Conservation (phyloP, 106 monocot genomes). For the Dioscorea alata region DNA sequence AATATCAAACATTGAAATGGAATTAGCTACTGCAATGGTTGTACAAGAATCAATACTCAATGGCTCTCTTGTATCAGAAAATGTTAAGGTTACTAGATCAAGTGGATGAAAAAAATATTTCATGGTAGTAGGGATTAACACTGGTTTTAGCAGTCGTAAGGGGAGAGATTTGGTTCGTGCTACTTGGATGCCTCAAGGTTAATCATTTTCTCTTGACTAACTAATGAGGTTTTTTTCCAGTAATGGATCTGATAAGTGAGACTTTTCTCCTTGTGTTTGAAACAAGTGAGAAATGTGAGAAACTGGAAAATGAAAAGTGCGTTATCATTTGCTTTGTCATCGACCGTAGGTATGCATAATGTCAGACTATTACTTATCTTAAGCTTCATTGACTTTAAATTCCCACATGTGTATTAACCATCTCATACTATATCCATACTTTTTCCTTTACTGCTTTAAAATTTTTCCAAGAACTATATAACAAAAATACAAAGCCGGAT, state of each 20-base stretch:
- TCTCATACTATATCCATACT: too few species aligned
- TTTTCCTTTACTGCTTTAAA: too few species aligned
- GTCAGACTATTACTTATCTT: too few species aligned
- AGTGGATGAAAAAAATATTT: slow-evolving; percentile 41
- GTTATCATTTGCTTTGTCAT: slow-evolving; percentile 80
- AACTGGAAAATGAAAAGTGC: slow-evolving; percentile 76
- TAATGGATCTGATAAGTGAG: neutral
- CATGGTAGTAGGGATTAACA: slow-evolving; percentile 94
- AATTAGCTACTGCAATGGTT: slow-evolving; percentile 67
- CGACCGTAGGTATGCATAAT: slow-evolving; percentile 57
- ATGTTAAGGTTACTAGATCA: slow-evolving; percentile 17
- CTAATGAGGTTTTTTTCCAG: too few species aligned
- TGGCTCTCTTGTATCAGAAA: slow-evolving; percentile 58
- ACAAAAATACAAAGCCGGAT: too few species aligned
- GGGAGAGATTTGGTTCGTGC: slow-evolving; percentile 89
- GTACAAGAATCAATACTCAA: slow-evolving; percentile 58
- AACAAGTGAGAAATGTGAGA: slow-evolving; percentile 69
- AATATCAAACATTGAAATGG: slow-evolving; percentile 80
- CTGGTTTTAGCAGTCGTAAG: slow-evolving; percentile 95
- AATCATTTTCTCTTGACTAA: neutral
- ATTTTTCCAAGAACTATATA: too few species aligned
- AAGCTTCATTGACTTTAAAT: too few species aligned
- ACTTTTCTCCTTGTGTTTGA: neutral
- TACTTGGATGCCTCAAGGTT: slow-evolving; percentile 97
- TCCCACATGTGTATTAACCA: too few species aligned